Base-by-base conservation (phyloP, 2,329 filamentous ascomycete species). In the Capronia americana region DNA sequence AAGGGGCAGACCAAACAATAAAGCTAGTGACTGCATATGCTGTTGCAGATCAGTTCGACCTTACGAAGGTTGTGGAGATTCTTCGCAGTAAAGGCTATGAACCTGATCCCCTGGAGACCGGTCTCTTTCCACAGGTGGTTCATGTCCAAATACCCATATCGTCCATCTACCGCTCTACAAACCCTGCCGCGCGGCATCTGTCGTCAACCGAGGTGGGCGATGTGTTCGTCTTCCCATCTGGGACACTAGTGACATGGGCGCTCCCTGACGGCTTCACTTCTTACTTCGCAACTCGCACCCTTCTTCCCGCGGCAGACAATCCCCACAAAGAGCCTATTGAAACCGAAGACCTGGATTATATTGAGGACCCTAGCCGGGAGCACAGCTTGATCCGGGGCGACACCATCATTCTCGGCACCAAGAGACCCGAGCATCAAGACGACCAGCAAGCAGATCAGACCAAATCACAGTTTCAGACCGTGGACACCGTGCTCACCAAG, bases 161-260 rank as follows among this genome's bases (percentile, higher is more conserved):
- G 65, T 80, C 80, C 3, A 78, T 81, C 61, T 77, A 78, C 46
- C 77, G 80, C 59, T 78, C 80, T 30, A 76, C 77, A 65, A 82
- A 80, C 66, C 77, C 79, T 4, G 75, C 76, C 5, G 74, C 78
- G 20, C 68, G 74, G 44, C 77, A 79, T 68, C 67, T 81, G 5
- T 72, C 77, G 1, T 73, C 78, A 2, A 82, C 80, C 62, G 82
- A 83, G 74, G 77, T 87, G 65, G 93, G 93, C 38, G 95, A 99
- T 79, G 88, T 98, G 58, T 98, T 98, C 75, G 89, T 99, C 64
- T 99, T 99, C 72, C 93, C 94, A 8, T 97, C 93, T 0, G 95
- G 95, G 11, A 96, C 93, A 12, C 86, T 98, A 7, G 95, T 98
- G 5, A 90, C 92, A 26, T 99, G 95, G 95, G 91, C 92, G 4